These are phyloP conservation scores for Ustanciosporium gigantosporum DNA, from an alignment of 1,284 basidiomycete species.

Conservation along the genomic window DNA sequence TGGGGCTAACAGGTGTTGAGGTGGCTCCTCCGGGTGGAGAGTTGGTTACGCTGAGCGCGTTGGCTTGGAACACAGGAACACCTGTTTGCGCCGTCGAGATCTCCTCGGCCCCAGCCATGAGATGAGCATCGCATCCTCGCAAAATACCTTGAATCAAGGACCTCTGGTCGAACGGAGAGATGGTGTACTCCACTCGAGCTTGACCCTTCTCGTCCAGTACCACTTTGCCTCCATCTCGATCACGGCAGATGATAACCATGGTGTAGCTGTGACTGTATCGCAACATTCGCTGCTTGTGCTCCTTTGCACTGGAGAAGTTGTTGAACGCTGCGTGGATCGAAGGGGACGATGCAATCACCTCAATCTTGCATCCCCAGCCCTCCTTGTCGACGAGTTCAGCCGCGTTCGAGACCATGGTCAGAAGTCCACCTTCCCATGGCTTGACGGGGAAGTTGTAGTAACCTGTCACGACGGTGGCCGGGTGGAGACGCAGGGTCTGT, in stretches of 20 bases:
- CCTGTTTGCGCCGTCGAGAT: constrained; percentile 61
- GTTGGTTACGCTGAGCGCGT: constrained; percentile 3
- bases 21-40: constrained; percentile 7
- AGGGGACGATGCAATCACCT: constrained; percentile 63
- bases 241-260: constrained; percentile 57
- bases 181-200: constrained; percentile 61
- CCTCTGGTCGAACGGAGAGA: constrained; percentile 61
- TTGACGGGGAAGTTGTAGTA: constrained; percentile 62
- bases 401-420: constrained; percentile 62
- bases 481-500: constrained; percentile 64
- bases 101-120: constrained; percentile 62
- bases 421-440: constrained; percentile 64
- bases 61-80: constrained; percentile 39
- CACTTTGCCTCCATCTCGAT: constrained; percentile 60
- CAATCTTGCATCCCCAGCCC: constrained; percentile 63
- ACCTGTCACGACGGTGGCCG: constrained; percentile 62
- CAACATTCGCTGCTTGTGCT: constrained; percentile 62
- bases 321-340: constrained; percentile 58
- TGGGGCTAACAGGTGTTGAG: constrained; percentile 4
- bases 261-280: constrained; percentile 57
- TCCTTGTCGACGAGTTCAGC: constrained; percentile 51
- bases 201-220: constrained; percentile 60
- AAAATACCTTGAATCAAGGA: constrained; percentile 61
- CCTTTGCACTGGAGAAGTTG: constrained; percentile 57
- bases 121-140: constrained; percentile 61